These are phyloP conservation scores for Starmerella apis DNA, from an alignment of 805 yeast genomes.

Conservation along the genomic window DNA sequence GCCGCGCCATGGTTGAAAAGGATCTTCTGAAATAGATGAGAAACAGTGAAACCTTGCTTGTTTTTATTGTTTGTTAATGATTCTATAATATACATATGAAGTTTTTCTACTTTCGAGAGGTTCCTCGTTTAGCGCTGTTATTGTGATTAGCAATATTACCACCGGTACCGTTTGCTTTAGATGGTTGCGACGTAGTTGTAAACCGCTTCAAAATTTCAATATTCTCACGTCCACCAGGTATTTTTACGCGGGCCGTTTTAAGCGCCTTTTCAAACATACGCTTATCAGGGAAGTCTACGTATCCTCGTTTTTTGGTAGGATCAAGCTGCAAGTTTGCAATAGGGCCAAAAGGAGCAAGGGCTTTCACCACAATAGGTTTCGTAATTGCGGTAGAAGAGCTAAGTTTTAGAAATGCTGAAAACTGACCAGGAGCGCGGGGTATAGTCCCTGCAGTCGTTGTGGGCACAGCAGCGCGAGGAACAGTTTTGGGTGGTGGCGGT, in stretches of 20 bases:
- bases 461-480: not conserved
- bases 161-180: not conserved
- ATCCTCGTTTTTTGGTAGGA: conserved; percentile 28
- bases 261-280: conserved; percentile 29
- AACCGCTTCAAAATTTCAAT: not conserved
- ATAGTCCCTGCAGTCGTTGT: not conserved
- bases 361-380: not conserved
- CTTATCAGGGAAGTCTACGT: conserved; percentile 33
- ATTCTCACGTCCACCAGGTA: not conserved
- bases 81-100: not conserved
- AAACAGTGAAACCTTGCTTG: no score
- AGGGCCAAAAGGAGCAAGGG: not conserved
- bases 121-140: not conserved
- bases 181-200: not conserved
- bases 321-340: conserved; percentile 20
- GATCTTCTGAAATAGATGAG: conserved; percentile 47
- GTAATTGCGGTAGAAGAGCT: not conserved
- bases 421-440: not conserved
- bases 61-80: no score
- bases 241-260: conserved; percentile 16
- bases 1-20: conserved; percentile 70
- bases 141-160: not conserved
- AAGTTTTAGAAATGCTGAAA: not conserved
- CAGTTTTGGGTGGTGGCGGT: not conserved
- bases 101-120: not conserved